Evolutionary conservation across 202 grass and related monocot species (phyloP), one percentile per base, ranked within the genome.

Genomic region (Schoenoplectus tabernaemontani): DNA sequence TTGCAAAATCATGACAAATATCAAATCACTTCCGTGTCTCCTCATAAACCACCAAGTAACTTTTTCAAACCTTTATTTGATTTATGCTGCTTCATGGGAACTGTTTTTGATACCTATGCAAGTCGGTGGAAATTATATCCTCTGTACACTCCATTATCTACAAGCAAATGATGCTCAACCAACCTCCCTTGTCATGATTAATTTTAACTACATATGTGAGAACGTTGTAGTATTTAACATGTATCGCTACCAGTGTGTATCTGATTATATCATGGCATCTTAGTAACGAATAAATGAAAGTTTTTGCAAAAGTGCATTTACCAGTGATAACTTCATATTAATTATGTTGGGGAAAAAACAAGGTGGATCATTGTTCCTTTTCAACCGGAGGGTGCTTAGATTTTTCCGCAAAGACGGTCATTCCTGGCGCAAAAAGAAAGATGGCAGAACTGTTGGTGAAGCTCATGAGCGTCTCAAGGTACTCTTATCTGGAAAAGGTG

Each of bases 351-450:
- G 44, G 72, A 33, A 76, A 71, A 56, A 75, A 3, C 4, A 56
- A 98, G 95, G 95, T 89, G 95, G 95, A 81, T 90, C 95, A 42
- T 77, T 98, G 59, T 98, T 98, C 85, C 89, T 98, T 56, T 98
- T 92, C 58, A 98, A 98, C 79, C 87, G 95, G 9, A 87, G 90
- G n/a, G 86, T 98, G 71, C 93, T 92, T 78, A 76, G 95, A n/a
- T 95, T 86, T 91, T 98, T 98, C 59, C 95, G 95, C 39, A 92
- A 84, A 87, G 95, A 98, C 84, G 95, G 95, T 5, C 79, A 95
- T 94, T 78, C 69, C 23, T 98, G 95, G 95, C 84, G 95, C 58
- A 92, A 86, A 85, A 98, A 98, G 79, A 94, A 86, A 75, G 91
- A 98, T 57, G 95, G 95, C 66, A 90, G 89, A 87, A 91, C 88